Conservation (phyloP, 2,329 filamentous ascomycete species). For the Ophiostoma perfectum region DNA sequence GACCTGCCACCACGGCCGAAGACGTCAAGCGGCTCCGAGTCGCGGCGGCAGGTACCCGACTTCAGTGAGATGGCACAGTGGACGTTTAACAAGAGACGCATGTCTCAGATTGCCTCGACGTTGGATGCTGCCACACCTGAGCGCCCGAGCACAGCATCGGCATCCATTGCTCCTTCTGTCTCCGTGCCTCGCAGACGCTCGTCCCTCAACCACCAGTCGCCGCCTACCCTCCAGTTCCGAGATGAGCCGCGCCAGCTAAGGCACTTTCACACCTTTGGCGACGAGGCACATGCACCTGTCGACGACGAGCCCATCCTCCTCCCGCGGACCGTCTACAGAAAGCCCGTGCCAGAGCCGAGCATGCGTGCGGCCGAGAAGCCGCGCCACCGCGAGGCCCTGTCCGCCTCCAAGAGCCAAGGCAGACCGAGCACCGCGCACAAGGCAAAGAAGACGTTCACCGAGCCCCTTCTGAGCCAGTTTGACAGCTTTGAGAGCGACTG, state of each 20-base stretch:
- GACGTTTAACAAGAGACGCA: constrained; percentile 10
- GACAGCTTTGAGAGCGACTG: constrained; percentile 11
- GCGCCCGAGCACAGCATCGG: not conserved
- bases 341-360: constrained; percentile 12
- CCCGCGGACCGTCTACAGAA: constrained; percentile 19
- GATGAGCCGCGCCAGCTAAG: constrained; percentile 11
- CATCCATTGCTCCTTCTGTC: not conserved
- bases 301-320: constrained; percentile 11
- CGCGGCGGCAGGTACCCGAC: constrained; percentile 1
- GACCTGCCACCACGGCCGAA: constrained; percentile 18
- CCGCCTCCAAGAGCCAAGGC: not conserved
- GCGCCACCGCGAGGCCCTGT: constrained; percentile 4
- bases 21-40: constrained; percentile 18
- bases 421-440: not conserved
- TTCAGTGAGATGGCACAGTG: constrained; percentile 8
- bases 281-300: not conserved
- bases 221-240: not conserved
- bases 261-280: constrained; percentile 14
- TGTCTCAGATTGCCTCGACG: not conserved
- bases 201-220: constrained; percentile 12
- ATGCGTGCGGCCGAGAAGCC: constrained; percentile 4
- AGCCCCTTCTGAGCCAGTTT: not conserved
- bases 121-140: not conserved
- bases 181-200: constrained; percentile 18
- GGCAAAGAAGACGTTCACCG: not conserved